Evolutionary conservation across 768 basidiomycete genomes (phyloP).

Genomic region (Tylopilus sp.): DNA sequence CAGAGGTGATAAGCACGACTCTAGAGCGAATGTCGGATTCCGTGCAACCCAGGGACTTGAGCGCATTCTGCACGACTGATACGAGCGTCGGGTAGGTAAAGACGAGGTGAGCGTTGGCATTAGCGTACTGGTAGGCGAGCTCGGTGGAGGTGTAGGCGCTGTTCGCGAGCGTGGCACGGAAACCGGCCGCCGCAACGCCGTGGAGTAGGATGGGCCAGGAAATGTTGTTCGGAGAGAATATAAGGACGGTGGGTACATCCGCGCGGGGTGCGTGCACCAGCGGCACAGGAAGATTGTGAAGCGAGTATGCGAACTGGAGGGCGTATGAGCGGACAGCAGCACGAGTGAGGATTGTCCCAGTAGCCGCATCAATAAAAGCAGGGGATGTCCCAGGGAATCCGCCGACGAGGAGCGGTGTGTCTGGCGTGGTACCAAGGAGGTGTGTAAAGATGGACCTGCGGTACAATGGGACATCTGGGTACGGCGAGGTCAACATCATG

Average conservation of each 20-base stretch:
- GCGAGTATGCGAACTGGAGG: conserved; percentile 55
- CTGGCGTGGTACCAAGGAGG: conserved; percentile 18
- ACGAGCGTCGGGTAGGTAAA: conserved; percentile 65
- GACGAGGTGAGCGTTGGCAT: conserved; percentile 62
- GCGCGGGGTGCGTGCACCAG: conserved; percentile 48
- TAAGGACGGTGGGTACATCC: conserved; percentile 44
- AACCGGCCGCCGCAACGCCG: conserved; percentile 56
- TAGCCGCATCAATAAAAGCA: conserved; percentile 66
- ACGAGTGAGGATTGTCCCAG: conserved; percentile 56
- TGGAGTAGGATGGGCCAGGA: conserved; percentile 49
- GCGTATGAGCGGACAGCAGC: conserved; percentile 49
- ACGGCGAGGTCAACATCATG: conserved; percentile 26
- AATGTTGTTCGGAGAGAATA: conserved; percentile 70
- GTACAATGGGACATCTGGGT: conserved; percentile 17
- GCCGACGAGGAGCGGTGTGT: conserved; percentile 34
- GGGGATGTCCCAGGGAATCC: conserved; percentile 41
- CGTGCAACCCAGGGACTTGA: conserved; percentile 47
- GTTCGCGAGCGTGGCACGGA: conserved; percentile 71
- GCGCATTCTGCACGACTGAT: conserved; percentile 51
- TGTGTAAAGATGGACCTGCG: conserved; percentile 33
- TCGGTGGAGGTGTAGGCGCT: conserved; percentile 66
- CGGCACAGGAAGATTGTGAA: conserved; percentile 44
- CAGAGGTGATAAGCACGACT: conserved; percentile 53
- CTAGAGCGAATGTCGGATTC: conserved; percentile 47
- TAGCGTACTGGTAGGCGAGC: conserved; percentile 65